Conservation (phyloP, 2,329 filamentous ascomycete genomes). For the Tolypocladium inflatum region DNA sequence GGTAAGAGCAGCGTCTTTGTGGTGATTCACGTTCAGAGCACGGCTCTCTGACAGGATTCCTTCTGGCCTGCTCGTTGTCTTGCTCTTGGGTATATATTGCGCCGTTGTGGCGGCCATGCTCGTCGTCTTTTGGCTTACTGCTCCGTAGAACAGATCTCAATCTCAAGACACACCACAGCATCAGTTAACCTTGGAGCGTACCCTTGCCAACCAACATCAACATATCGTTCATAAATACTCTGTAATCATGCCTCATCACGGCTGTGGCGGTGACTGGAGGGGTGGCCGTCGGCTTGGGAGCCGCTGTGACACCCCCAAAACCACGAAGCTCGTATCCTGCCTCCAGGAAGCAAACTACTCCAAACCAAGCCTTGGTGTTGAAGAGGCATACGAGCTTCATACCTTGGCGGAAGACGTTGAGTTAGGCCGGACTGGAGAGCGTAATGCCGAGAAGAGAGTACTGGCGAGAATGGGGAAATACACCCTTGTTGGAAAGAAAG, state of each 20-base stretch:
- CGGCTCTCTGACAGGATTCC: not conserved
- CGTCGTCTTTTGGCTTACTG: no score
- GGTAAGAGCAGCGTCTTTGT: not conserved
- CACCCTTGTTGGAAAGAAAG: not conserved
- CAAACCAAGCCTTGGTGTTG: not conserved
- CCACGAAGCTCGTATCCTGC: not conserved
- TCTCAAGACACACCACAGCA: not conserved
- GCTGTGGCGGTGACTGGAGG: not conserved
- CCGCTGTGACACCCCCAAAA: not conserved
- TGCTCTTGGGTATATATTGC: not conserved
- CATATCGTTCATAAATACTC: not conserved
- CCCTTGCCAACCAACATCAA: rapidly evolving
- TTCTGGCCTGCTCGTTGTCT: not conserved
- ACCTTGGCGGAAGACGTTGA: not conserved
- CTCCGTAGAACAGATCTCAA: not conserved
- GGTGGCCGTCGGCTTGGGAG: not conserved
- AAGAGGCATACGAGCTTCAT: not conserved
- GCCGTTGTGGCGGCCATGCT: not conserved
- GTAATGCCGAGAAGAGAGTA: not conserved
- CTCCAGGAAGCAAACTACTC: not conserved
- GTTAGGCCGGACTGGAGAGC: not conserved
- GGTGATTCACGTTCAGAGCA: not conserved
- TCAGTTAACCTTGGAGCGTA: not conserved
- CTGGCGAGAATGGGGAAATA: not conserved
- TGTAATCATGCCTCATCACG: not conserved